Base-by-base conservation (phyloP, 306 rosid genomes). In the Abrus precatorius region DNA sequence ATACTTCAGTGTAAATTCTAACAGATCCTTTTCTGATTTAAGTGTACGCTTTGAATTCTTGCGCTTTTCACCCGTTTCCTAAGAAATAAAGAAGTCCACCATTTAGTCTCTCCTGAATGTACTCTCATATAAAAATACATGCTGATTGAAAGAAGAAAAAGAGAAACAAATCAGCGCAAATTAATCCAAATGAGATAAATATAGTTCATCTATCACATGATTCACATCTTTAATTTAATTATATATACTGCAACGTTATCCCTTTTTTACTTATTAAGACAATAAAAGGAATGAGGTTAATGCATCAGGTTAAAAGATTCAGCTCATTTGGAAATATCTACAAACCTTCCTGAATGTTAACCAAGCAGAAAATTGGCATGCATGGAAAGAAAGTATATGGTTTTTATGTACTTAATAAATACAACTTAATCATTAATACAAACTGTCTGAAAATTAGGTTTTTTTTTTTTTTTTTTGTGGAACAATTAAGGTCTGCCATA, bases 21-120 rank as follows among this genome's bases (percentile, higher is more conserved):
- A 83, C 68, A 93, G 92, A 84, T 95, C 99, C 89, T 91, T 91
- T 73, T 95, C 99, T 79, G 97, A 87, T 85, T 91, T 93, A 72
- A 90, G 89, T 63, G 87, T 74, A 63, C 93, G 93, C 92, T 93
- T 95, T 65, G 86, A 80, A 87, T 69, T 90, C 86, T 91, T 95
- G 33, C 97, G 92, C 72, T 91, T 95, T 85, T 89, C 98, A 75
- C 89, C 59, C 50, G 84, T 75, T 90, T 89, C 99, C 99, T 95
- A 79, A 52, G 52, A 74, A 56, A 63, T 77, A 62, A 63, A 84
- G 80, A 69, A 55, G 80, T 80, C 55, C 53, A 68, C 48, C 7
- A 34, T 60, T 85, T 54, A 64, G 65, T 66, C 57, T 43, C 54
- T 28, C 65, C 67, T 72, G 45, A 66, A 52, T 54, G 73, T 48